Evolutionary conservation across 2,329 filamentous ascomycete species (phyloP), one percentile per base, ranked within the genome.

Genomic region (Exophiala xenobiotica): DNA sequence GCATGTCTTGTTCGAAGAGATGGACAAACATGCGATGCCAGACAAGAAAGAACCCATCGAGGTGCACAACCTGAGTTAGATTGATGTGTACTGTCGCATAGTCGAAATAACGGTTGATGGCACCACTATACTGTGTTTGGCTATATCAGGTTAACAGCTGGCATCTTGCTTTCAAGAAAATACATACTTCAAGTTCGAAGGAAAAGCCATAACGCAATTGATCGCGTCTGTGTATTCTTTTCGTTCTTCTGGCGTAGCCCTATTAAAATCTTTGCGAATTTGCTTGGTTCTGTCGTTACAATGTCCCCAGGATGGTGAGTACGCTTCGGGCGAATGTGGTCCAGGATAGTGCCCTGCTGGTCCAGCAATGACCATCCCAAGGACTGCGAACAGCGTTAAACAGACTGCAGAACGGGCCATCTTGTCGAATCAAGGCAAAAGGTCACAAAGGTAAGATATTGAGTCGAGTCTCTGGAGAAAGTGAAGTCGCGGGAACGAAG

Each of bases 11-110:
- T 53, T 77, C 74, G 50, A 71, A 75, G n/a, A 70, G 61, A 49
- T 64, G 68, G 39, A 70, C 63, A 56, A 68, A 74, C 51, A 71
- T 70, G 27, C 74, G 68, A 51, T 76, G 74, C 72, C 73, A 74
- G 20, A 68, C 64, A 27, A 75, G 62, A 60, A 75, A 73, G 56
- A 64, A 63, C 7, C 65, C 66, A 45, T 65, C 49, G 23, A 55
- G 64, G 44, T 73, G 70, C 24, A 72, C 67, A 23, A 46, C 57
- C 20, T 62, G 51, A 6, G 68, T 70, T 37, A 64, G 59, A 46
- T 67, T 64, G 35, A 70, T 68, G 44, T 74, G 72, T 12, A 63
- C 62, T 14, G 63, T 68, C 2, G 69, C 67, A 53, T 73, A 72
- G 54, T 74, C 72, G 55, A 73, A 70, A 58, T 62, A 65, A 43